Evolutionary conservation across 371 early-diverging fungal species (phyloP).

Genomic region (Rhizopus delemar): DNA sequence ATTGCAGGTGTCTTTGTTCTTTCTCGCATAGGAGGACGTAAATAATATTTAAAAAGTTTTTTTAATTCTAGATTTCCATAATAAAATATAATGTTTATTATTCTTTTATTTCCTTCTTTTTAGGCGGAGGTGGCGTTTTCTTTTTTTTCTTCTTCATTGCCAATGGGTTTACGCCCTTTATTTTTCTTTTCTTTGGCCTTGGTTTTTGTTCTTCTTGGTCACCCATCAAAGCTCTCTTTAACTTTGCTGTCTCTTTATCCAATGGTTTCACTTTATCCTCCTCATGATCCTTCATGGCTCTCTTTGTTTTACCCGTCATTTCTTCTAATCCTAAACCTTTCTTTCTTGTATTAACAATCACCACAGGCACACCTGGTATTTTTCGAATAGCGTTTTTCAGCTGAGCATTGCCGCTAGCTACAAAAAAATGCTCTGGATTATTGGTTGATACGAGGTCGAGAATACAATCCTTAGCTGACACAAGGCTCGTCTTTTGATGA

Average conservation of each 20-base stretch:
- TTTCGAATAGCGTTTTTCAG: conserved; percentile 67
- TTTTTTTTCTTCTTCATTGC: conserved; percentile 80
- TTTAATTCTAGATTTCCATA: background rate
- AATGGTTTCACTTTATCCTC: conserved; percentile 60
- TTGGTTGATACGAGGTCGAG: conserved; percentile 64
- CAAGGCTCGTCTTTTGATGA: conserved; percentile 59
- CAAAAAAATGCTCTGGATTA: conserved; percentile 80
- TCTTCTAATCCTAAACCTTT: conserved; percentile 71
- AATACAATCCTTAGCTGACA: conserved; percentile 75
- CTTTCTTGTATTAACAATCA: conserved; percentile 71
- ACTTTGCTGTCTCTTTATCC: conserved; percentile 48
- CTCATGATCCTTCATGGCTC: conserved; percentile 13
- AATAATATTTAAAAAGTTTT: background rate
- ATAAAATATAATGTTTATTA: background rate
- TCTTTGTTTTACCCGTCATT: conserved; percentile 43
- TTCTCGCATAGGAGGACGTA: conserved; percentile 28
- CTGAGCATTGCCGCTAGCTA: conserved; percentile 76
- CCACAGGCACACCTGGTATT: conserved; percentile 83
- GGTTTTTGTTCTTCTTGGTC: conserved; percentile 10
- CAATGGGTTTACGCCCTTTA: conserved; percentile 84
- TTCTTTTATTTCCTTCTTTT: conserved; percentile 22
- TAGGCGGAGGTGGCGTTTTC: conserved; percentile 32
- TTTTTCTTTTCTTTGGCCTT: conserved; percentile 31
- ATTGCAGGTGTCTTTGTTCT: conserved; percentile 63
- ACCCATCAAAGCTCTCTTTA: conserved; percentile 39